Base-by-base conservation (phyloP, 768 basidiomycete species). In the Mycena olivaceomarginata region DNA sequence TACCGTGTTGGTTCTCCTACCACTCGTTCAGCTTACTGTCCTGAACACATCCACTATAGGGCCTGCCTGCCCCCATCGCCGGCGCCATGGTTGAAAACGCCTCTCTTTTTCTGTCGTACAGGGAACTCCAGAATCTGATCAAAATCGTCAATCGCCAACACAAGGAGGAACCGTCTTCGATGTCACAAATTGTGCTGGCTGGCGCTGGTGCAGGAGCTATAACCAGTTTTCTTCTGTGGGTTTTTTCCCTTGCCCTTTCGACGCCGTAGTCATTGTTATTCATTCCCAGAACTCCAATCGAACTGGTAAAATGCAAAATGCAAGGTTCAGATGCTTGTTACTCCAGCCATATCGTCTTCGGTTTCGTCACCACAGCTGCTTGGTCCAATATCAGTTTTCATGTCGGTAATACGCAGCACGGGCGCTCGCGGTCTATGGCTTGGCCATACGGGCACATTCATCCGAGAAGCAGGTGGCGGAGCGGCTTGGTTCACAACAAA, bases 31-130 rank as follows among this genome's bases (percentile, higher is more conserved):
- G 20, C 31, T 70, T 57, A 16, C 53, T 3, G 22, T 1, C 9
- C 68, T 41, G 39, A 67, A 57, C 71, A 10, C 63, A 20, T 12
- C 70, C 31, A 64, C 7, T 22, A 5, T 31, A 97, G 98, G 98
- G 98, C 18, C 88, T 99, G 4, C 97, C 98, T n/a, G 96, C 97
- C 56, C 98, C 98, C 0, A 89, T 99, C 41, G 92, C 94, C 0
- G 98, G 97, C 6, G 96, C 98, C 39, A 98, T 98, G 93, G 94
- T 92, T 1, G 98, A 99, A 85, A 99, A 98, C 78, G 98, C 98
- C 2, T 90, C 92, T 1, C 88, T 99, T 46, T 99, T 99, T 87
- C 86, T 98, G 62, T 88, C 95, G 7, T 99, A 99, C 83, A 93
- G 92, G 74, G 93, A 96, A 83, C 86, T 93, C n/a, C 94, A 97